Evolutionary conservation across 805 yeast species (phyloP), one percentile per base, ranked within the genome.

Genomic region (Saccharomycopsis synnaedendra): DNA sequence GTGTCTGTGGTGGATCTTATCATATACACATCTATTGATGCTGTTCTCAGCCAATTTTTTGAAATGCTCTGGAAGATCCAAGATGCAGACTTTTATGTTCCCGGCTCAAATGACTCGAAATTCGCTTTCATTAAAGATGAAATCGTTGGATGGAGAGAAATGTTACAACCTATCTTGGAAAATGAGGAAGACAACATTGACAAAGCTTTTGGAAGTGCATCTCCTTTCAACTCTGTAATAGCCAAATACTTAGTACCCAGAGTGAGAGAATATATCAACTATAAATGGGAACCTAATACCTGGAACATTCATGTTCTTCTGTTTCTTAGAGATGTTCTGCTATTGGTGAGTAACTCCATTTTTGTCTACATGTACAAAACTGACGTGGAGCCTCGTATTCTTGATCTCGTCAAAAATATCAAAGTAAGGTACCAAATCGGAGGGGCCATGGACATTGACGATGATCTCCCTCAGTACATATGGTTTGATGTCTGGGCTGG

Each of bases 281-380:
- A 10, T 3, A 43, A 47, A 4, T 47, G 45, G 48, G 36, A 50
- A 54, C 3, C 55, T 56, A 35, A 58, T 51, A 50, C 51, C 55
- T 52, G 57, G 54, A 19, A 58, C 11, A 19, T 43, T 11, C n/a
- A n/a, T 10, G 31, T 42, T 7, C 10, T 43, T 7, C 6, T 33
- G 9, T 54, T 43, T 8, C 56, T 60, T 6, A 52, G 56, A 46
- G 60, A 60, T 42, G 58, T 63, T 19, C 19, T 19, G 19, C 19
- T 19, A 19, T 19, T 19, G 19, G 19, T 19, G 19, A 19, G 19
- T 19, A 19, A 19, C 19, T 19, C 19, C 19, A 19, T 19, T 19
- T 19, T 19, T 2, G 19, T 19, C 19, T 19, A 19, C 19, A 19
- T 19, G 19, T 19, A 19, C 19, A 19, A 19, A 19, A 19, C 19